Base-by-base conservation (phyloP, 768 basidiomycete species). In the Mycena polygramma region DNA sequence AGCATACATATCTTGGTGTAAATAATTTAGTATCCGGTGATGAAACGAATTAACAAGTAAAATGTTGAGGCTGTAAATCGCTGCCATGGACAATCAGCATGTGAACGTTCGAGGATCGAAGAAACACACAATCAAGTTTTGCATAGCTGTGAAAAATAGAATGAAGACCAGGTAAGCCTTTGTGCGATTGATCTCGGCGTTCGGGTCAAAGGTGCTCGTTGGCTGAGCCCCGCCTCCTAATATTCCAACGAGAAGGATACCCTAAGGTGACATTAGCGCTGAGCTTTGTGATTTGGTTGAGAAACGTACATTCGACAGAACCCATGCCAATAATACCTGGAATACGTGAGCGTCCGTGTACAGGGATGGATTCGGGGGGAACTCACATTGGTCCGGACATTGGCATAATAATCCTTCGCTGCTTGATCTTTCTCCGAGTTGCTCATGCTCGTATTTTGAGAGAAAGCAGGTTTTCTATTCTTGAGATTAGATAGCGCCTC, bases 401-500 rank as follows among this genome's bases (percentile, higher is more conserved):
- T 91, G 0, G 94, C 94, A 79, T 96, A 97, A 81, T 96, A 96
- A 74, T 95, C 94, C 76, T 90, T 92, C 13, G 93, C 93, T 1
- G 86, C 87, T 71, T 90, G 87, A 73, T 95, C 93, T 76, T 85
- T 89, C 78, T 94, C 93, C 15, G 88, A 86, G 20, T 83, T 80
- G 30, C 79, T 87, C 68, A 80, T 79, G 43, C 74, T 77, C 6
- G 75, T 61, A 62, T 58, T 79, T 66, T 80, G 82, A n/a, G 77
- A 64, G 73, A 79, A 72, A 70, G 77, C 73, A 75, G 81, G 73
- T 74, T 88, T 88, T 59, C 87, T 81, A 57, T 86, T 83, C 63
- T 89, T 87, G 41, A 97, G 82, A 75, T 95, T 94, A 39, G 87
- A 86, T 48, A 96, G 82, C 1, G 94, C 91, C 74, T 96, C 95